phyloP scores from a whole-genome alignment of 2,329 filamentous ascomycete genomes.

The Cladophialophora exuberans region DNA sequence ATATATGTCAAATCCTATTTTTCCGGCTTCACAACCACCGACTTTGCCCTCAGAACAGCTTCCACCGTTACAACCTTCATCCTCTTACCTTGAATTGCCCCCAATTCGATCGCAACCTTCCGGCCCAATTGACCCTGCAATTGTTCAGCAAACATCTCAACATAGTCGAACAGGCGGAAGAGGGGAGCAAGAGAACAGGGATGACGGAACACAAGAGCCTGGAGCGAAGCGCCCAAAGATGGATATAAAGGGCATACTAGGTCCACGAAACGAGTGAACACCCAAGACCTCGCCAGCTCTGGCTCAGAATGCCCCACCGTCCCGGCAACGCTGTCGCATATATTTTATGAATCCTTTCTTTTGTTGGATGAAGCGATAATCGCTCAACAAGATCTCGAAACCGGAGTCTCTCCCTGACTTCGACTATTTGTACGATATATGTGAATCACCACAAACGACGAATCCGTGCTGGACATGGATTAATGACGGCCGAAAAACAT shows the following conservation, averaged over 20 bases:
- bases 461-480: conserved; percentile 9
- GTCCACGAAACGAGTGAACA: conserved; percentile 28
- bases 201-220: conserved; percentile 28
- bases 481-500: no score
- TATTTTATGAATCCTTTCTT: conserved; percentile 1
- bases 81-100: conserved; percentile 32
- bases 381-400: background rate
- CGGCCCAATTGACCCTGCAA: conserved; percentile 30
- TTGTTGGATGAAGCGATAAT: conserved; percentile 15
- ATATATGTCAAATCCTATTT: conserved; percentile 26
- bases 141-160: conserved; percentile 24
- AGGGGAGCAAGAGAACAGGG: conserved; percentile 10
- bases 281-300: no score
- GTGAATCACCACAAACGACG: background rate
- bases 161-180: conserved; percentile 11
- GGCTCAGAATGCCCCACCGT: background rate
- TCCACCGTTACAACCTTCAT: conserved; percentile 12
- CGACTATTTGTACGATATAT: conserved; percentile 8
- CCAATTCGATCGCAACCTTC: conserved; percentile 29
- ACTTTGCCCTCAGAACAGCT: conserved; percentile 15
- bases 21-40: conserved; percentile 16
- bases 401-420: background rate
- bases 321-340: background rate
- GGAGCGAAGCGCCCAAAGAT: conserved; percentile 34
- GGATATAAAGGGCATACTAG: conserved; percentile 34